Base-by-base conservation (phyloP, 78 protist genomes). In the Dictyostelium firmibasis region DNA sequence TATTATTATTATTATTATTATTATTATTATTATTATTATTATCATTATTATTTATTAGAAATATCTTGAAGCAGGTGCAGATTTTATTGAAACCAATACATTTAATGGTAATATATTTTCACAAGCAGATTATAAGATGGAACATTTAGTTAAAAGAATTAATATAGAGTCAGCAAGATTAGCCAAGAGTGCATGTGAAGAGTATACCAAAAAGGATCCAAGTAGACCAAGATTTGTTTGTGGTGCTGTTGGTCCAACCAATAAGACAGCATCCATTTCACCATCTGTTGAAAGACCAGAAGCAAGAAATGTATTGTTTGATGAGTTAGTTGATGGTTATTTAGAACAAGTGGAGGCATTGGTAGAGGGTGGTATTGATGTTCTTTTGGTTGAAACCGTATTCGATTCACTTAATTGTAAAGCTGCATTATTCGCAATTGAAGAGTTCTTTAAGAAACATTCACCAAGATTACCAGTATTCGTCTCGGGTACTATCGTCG, bases 211-310 rank as follows among this genome's bases (percentile, higher is more conserved):
- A 23, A 62, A 38, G 2, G 97, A 95, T 87, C 97, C 97, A 75
- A 20, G 57, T n/a, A 57, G 33, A 27, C 98, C 97, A 60, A 81
- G 99, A 67, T 97, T 87, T 64, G 99, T 98, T 18, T 99, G 99
- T 23, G 99, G 99, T 83, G 99, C 99, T 4, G 38, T 99, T 29
- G 99, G 99, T 11, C 99, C 99, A 29, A 99, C 99, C 64, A 98
- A 98, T 81, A 83, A 97, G 38, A 98, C 99, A 14, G 98, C 97
- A 29, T 98, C 99, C 35, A 98, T 98, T 72, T 97, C 99, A 33
- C 99, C 99, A 20, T 91, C 97, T 0, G 99, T 98, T 8, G 99
- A 98, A 78, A 33, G 98, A 41, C 99, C 99, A 29, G 98, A 92
- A 16, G 93, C 84, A 50, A 94, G 99, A 69, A 97, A 98, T 92